Percentiles rank a stretch among this genome's conserved stretches.
phyloP scores from a whole-genome alignment of 805 yeast species.

The Candida pseudofarinosa region DNA sequence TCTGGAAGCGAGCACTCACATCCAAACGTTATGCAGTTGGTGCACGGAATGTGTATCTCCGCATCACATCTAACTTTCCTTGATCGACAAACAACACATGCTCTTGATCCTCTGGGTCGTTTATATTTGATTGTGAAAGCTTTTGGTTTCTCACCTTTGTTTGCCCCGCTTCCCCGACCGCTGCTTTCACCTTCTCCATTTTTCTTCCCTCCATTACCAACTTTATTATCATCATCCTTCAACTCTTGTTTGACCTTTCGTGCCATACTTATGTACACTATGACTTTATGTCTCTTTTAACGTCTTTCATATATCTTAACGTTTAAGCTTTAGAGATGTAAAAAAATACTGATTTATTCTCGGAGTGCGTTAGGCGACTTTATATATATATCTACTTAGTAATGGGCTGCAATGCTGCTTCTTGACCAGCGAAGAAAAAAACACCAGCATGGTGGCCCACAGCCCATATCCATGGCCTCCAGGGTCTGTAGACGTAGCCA shows the following conservation, averaged over 20 bases:
- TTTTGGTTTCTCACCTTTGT: slow-evolving; percentile 30
- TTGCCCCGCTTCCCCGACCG: slow-evolving; percentile 1
- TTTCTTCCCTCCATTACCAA: not conserved
- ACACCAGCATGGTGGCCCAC: too few relatives aligned
- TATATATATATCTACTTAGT: too few relatives aligned
- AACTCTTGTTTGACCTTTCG: slow-evolving; percentile 13
- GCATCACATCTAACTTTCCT: slow-evolving; percentile 82
- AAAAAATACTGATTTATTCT: not conserved
- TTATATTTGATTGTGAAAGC: slow-evolving; percentile 46
- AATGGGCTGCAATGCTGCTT: too few relatives aligned
- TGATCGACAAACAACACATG: slow-evolving; percentile 74
- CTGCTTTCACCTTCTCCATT: slow-evolving; percentile 1
- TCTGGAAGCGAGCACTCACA: slow-evolving; percentile 70
- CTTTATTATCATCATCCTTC: slow-evolving; percentile 1
- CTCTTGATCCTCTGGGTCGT: slow-evolving; percentile 62
- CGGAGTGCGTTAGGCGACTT: not conserved
- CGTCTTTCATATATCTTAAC: too few relatives aligned
- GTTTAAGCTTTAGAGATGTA: too few relatives aligned
- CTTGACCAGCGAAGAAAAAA: too few relatives aligned
- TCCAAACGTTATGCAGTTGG: slow-evolving; percentile 66
- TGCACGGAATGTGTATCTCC: slow-evolving; percentile 45
- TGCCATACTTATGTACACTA: slow-evolving; percentile 9
- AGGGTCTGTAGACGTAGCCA: too few relatives aligned
- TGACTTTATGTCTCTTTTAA: not conserved
- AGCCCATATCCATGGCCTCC: too few relatives aligned